A percentile compares a stretch with the other conserved stretches of the same genome.
Evolutionary conservation across 345 rosid genomes (phyloP).

Genomic region (Citrus australasica): DNA sequence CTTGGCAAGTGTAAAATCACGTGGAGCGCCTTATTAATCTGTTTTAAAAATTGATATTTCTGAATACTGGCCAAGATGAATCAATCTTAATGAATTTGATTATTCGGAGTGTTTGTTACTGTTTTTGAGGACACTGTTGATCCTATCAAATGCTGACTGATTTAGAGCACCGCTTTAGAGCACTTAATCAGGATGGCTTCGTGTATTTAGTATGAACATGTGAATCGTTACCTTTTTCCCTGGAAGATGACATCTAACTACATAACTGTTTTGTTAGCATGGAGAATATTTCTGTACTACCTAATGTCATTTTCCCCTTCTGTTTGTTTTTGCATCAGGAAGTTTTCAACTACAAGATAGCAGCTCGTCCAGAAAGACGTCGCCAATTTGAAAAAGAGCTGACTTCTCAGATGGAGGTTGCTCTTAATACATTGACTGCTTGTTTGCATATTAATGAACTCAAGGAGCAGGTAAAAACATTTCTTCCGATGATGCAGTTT

Average conservation of each 20-base stretch:
- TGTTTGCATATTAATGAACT: slow-evolving; percentile 76
- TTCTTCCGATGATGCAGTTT: slow-evolving; percentile 7
- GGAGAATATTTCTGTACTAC: not conserved
- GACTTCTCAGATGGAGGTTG: slow-evolving; percentile 79
- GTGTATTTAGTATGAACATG: not conserved
- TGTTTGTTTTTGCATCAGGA: slow-evolving; percentile 49
- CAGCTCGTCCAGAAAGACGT: slow-evolving; percentile 97
- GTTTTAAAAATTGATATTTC: not conserved
- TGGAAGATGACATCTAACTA: not conserved
- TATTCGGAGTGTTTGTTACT: not conserved
- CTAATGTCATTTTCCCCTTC: slow-evolving; percentile 5
- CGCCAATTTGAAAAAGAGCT: slow-evolving; percentile 93
- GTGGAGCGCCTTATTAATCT: not conserved
- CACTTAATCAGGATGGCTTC: not conserved
- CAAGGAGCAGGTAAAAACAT: slow-evolving; percentile 75
- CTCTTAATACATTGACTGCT: slow-evolving; percentile 73
- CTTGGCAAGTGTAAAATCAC: not conserved
- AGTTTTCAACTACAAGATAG: slow-evolving; percentile 92
- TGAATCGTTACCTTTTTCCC: not conserved
- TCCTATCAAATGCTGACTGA: not conserved
- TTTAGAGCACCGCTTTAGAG: not conserved
- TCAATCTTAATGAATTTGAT: not conserved
- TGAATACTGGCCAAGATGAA: not conserved
- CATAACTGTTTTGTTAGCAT: not conserved
- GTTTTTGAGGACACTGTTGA: not conserved